Evolutionary conservation across 352 stramenopile species (phyloP).

Genomic region (Globisporangium parvum): DNA sequence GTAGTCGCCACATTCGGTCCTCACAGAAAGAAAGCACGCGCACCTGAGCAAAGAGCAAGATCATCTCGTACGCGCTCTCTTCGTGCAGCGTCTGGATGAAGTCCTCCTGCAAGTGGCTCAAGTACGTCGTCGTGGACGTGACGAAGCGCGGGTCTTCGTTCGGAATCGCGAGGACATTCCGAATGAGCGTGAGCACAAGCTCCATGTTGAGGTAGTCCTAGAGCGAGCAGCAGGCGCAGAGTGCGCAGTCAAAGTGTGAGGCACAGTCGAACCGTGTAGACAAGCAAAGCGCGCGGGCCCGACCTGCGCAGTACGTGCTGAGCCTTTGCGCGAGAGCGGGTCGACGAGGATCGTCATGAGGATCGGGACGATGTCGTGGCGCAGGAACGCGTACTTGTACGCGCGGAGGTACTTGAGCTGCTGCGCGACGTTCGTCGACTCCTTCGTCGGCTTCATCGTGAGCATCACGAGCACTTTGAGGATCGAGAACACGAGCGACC

Average conservation of each 20-base stretch:
- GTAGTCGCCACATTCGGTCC: neutral
- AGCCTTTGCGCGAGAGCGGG: conserved; percentile 61
- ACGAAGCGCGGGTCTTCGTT: conserved; percentile 76
- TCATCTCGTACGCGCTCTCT: conserved; percentile 85
- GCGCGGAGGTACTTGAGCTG: conserved; percentile 74
- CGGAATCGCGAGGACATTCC: conserved; percentile 78
- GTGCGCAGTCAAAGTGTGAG: neutral
- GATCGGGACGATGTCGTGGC: conserved; percentile 60
- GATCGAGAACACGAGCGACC: conserved; percentile 82
- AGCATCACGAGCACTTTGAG: conserved; percentile 89
- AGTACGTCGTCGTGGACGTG: conserved; percentile 71
- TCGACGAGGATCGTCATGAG: conserved; percentile 85
- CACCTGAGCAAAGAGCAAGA: conserved; percentile 75
- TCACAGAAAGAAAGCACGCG: neutral
- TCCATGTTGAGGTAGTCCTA: conserved; percentile 85
- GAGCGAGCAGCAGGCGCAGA: neutral
- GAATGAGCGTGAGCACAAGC: conserved; percentile 80
- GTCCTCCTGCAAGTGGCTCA: conserved; percentile 78
- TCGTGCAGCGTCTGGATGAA: conserved; percentile 71
- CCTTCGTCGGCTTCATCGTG: conserved; percentile 76
- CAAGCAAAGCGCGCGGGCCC: neutral
- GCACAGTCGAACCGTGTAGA: neutral
- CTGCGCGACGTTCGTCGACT: conserved; percentile 75
- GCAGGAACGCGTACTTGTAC: conserved; percentile 86
- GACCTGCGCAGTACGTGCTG: conserved; percentile 41